These are phyloP conservation scores for Cladophialophora bantiana DNA, from an alignment of 2,329 filamentous ascomycete species.

Conservation along the genomic window DNA sequence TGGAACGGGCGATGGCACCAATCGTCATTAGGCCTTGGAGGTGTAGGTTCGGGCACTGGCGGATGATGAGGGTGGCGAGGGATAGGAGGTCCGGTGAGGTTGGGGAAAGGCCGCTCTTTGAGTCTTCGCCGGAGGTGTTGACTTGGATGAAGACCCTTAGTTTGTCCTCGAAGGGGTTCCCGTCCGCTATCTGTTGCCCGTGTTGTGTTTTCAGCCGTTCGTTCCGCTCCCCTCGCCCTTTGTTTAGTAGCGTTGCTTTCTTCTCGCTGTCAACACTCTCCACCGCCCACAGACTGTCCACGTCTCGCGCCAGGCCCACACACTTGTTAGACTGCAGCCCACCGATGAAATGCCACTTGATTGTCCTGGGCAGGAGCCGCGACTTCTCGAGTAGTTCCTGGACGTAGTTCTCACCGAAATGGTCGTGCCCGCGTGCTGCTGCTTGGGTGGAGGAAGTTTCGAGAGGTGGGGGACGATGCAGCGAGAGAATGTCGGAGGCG, in stretches of 20 bases:
- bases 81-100: constrained; percentile 48
- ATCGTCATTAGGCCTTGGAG: constrained; percentile 95
- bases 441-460: background rate
- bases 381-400: constrained; percentile 90
- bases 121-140: constrained; percentile 88
- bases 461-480: constrained; percentile 64
- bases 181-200: constrained; percentile 40
- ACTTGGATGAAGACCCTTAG: constrained; percentile 88
- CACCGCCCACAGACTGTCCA: constrained; percentile 89
- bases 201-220: constrained; percentile 45
- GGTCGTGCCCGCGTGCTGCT: constrained; percentile 52
- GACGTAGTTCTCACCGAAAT: constrained; percentile 97
- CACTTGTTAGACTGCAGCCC: constrained; percentile 94
- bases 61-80: constrained; percentile 74
- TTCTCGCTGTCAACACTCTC: constrained; percentile 88
- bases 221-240: constrained; percentile 68
- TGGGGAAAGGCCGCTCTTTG: constrained; percentile 82
- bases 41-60: constrained; percentile 71
- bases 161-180: constrained; percentile 36
- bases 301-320: constrained; percentile 78
- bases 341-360: constrained; percentile 97
- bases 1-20: constrained; percentile 86
- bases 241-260: constrained; percentile 83
- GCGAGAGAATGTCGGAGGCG: constrained; percentile 83
- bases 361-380: constrained; percentile 72